Percentiles rank a stretch among this genome's conserved stretches.
phyloP scores from a whole-genome alignment of 2,329 filamentous ascomycete species.

The Pleurostoma richardsiae region DNA sequence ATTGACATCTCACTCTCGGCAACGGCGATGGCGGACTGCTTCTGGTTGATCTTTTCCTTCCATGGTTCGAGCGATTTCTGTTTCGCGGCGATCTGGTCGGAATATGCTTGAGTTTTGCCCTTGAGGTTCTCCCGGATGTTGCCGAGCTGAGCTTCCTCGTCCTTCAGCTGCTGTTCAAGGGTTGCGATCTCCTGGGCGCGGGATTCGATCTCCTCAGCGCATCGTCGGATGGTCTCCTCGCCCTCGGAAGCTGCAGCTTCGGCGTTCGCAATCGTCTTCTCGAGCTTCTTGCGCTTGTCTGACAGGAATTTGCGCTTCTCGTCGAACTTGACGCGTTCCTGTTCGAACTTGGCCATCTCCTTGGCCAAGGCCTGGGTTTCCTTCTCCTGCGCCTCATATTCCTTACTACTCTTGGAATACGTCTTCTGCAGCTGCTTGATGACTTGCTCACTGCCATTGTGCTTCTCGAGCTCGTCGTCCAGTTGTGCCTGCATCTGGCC shows the following conservation, averaged over 20 bases:
- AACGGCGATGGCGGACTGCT: constrained; percentile 88
- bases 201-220: constrained; percentile 70
- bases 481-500: constrained; percentile 85
- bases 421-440: constrained; percentile 87
- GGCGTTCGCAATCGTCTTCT: constrained; percentile 77
- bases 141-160: constrained; percentile 76
- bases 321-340: constrained; percentile 94
- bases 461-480: constrained; percentile 83
- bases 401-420: constrained; percentile 76
- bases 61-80: constrained; percentile 94
- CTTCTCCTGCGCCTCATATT: constrained; percentile 79
- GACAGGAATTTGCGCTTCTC: constrained; percentile 94
- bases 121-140: constrained; percentile 84
- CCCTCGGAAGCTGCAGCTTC: constrained; percentile 72
- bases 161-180: constrained; percentile 70
- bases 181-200: constrained; percentile 68
- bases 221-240: constrained; percentile 72
- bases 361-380: constrained; percentile 73
- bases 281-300: constrained; percentile 89
- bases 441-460: constrained; percentile 80
- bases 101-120: constrained; percentile 92
- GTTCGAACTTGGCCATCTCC: constrained; percentile 88
- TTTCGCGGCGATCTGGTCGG: constrained; percentile 85
- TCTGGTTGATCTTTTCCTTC: constrained; percentile 95
- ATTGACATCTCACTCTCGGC: constrained; percentile 94